Base-by-base conservation (phyloP, 1,139 yeast species). In the Meyerozyma carpophila region DNA sequence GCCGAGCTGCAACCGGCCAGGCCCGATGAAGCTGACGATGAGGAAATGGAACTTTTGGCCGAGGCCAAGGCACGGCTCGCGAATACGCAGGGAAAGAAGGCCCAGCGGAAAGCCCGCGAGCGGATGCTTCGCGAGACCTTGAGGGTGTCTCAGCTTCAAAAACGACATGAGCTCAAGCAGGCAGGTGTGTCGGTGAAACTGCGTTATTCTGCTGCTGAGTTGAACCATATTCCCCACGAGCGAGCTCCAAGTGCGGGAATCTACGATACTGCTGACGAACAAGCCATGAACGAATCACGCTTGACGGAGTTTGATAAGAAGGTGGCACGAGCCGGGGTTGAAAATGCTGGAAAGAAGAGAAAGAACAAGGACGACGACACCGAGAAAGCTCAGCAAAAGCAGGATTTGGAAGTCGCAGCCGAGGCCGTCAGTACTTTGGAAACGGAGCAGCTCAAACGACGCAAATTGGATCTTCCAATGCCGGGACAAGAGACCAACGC, bases 1-100 rank as follows among this genome's bases (percentile, higher is more conserved):
- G 88, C 94, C 0, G 97, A 91, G 56, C 75, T 88, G n/a, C 77
- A 77, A 50, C 90, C 91, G 1, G 94, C 97, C 0, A 72, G 79
- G 47, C 95, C 96, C 0, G 95, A 87, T 61, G 79, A 81, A 2
- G 82, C 78, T 9, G 91, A 82, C 47, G 97, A 90, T 44, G 96
- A 89, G 48, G 96, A 93, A 55, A 68, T 79, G 48, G 98, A 93
- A 59, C 90, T 93, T 97, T 65, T 93, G 9, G 81, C 91, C 8
- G 98, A 93, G 58, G 98, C 98, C 0, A 77, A 86, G 44, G 96
- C 97, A 1, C 76, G 98, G 53, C 67, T 93, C 51, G 89, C 96
- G 8, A 91, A 89, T 55, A 91, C 97, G 0, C 93, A 86, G 59
- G 98, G 98, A 48, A 90, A 91, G 55, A 93, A 93, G 63, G 98